Evolutionary conservation across 768 basidiomycete genomes (phyloP).

Genomic region (Termitomyces sp.): DNA sequence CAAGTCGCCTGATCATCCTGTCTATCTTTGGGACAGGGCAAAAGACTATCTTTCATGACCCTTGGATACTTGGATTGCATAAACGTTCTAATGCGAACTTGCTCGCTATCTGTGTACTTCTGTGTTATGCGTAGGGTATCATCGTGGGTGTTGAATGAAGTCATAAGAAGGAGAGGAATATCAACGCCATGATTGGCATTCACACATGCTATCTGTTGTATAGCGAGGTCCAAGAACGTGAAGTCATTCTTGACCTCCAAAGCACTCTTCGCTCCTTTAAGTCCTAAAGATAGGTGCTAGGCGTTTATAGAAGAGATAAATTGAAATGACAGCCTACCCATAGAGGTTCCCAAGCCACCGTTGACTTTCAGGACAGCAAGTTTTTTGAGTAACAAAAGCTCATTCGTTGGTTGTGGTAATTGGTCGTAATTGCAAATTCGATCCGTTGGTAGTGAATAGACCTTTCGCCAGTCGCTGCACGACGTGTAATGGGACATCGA

Average conservation of each 20-base stretch:
- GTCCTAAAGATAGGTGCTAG: conserved; percentile 41
- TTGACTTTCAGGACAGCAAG: conserved; percentile 59
- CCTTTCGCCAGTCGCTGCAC: conserved; percentile 14
- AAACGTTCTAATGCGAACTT: conserved; percentile 75
- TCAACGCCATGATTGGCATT: conserved; percentile 68
- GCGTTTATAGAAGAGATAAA: neutral
- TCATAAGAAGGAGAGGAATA: conserved; percentile 88
- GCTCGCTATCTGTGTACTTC: conserved; percentile 73
- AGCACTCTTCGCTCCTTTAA: conserved; percentile 73
- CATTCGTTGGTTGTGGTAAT: conserved; percentile 44
- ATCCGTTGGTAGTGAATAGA: conserved; percentile 36
- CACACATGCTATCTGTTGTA: conserved; percentile 84
- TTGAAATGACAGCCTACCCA: conserved; percentile 41
- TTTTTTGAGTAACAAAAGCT: conserved; percentile 39
- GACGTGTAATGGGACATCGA: neutral
- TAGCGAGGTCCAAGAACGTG: conserved; percentile 83
- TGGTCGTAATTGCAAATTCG: conserved; percentile 67
- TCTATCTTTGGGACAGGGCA: conserved; percentile 64
- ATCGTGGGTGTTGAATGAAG: conserved; percentile 89
- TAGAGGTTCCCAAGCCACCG: conserved; percentile 82
- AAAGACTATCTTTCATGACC: conserved; percentile 69
- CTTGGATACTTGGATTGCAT: conserved; percentile 86
- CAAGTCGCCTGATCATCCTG: conserved; percentile 71
- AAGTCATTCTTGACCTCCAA: conserved; percentile 85
- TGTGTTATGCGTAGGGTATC: conserved; percentile 84